These are phyloP conservation scores for Xylariomycetidae sp. DNA, from an alignment of 2,329 filamentous ascomycete genomes.

Conservation along the genomic window DNA sequence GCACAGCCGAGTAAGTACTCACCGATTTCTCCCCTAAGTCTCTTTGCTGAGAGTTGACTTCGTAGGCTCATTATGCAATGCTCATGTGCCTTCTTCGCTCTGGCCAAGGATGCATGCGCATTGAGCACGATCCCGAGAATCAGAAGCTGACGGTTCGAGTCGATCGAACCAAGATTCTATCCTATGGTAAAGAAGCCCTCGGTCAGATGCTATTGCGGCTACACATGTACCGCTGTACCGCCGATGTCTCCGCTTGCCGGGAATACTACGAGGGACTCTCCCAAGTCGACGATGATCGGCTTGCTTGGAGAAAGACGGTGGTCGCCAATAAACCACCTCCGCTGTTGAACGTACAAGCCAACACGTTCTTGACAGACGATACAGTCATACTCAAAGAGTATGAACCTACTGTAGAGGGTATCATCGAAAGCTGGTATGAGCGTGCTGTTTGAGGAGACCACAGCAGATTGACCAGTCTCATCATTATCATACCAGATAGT, in stretches of 20 bases:
- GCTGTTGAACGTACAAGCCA: conserved; percentile 59
- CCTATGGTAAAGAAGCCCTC: conserved; percentile 51
- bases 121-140: conserved; percentile 39
- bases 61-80: conserved; percentile 57
- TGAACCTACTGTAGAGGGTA: conserved; percentile 44
- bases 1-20: conserved; percentile 28
- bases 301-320: conserved; percentile 50
- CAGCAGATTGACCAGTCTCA: background rate
- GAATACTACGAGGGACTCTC: conserved; percentile 54
- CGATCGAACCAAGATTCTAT: conserved; percentile 50
- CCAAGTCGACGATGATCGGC: conserved; percentile 43
- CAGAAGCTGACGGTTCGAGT: conserved; percentile 47
- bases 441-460: conserved; percentile 11
- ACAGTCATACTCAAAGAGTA: conserved; percentile 50
- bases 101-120: conserved; percentile 42
- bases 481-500: background rate
- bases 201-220: conserved; percentile 52
- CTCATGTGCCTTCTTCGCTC: conserved; percentile 51
- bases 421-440: conserved; percentile 45
- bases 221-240: conserved; percentile 58
- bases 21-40: background rate
- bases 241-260: conserved; percentile 46
- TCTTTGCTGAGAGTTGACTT: conserved; percentile 9
- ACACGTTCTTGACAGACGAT: conserved; percentile 39
- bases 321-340: conserved; percentile 49